Percentiles rank a stretch among this genome's conserved stretches.
Conservation (phyloP, 78 protist species). For the Dictyostelium intermedium region DNA sequence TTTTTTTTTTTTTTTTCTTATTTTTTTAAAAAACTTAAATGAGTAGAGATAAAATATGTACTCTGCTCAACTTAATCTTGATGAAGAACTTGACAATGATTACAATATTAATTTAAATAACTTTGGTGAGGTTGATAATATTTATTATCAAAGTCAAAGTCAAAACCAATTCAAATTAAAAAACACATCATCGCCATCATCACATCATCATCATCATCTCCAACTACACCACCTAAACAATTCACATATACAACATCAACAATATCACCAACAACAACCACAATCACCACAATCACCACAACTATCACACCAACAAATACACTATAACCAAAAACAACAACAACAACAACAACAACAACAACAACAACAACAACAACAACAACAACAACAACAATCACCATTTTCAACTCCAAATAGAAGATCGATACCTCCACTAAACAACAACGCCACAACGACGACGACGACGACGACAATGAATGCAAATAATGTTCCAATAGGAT, state of each 20-base stretch:
- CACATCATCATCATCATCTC: neutral
- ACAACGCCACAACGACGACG: too few species aligned
- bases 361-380: neutral
- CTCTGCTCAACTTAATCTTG: neutral
- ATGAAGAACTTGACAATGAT: neutral
- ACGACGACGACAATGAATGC: neutral
- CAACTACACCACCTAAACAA: neutral
- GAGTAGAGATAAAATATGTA: neutral
- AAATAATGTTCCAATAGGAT: neutral
- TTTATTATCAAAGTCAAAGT: neutral
- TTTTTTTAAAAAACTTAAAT: too few species aligned
- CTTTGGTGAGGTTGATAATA: neutral
- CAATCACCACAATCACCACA: neutral
- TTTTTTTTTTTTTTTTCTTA: too few species aligned
- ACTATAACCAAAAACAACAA: neutral
- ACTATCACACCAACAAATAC: neutral
- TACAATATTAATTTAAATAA: too few species aligned
- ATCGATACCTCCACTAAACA: neutral
- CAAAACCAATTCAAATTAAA: neutral
- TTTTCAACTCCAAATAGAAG: neutral
- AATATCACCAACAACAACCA: neutral
- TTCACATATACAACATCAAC: neutral
- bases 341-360: neutral
- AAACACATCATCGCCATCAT: neutral
- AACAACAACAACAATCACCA: neutral